Percentiles rank a stretch among this genome's conserved stretches.
Conservation (phyloP, 208 protist genomes). For the Leishmania aethiopica region DNA sequence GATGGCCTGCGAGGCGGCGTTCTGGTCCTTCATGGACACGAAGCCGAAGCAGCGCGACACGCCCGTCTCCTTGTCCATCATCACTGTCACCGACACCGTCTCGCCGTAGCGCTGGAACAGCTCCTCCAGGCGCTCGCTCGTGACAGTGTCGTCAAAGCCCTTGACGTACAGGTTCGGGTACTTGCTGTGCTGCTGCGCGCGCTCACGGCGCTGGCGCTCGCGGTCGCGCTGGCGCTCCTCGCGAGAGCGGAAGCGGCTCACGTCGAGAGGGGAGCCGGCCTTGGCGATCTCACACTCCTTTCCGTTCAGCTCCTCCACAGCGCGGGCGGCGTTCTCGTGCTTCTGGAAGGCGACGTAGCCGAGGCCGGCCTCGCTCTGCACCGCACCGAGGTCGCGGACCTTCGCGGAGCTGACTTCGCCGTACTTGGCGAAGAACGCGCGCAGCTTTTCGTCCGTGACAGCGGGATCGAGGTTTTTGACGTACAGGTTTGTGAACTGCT, state of each 20-base stretch:
- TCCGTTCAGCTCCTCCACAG: slow-evolving; percentile 89
- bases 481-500: slow-evolving; percentile 99
- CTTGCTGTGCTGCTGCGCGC: slow-evolving; percentile 91
- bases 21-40: slow-evolving; percentile 96
- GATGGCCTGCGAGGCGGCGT: slow-evolving; percentile 96
- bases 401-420: slow-evolving; percentile 97
- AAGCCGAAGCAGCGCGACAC: slow-evolving; percentile 97
- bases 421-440: slow-evolving; percentile 93
- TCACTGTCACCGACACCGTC: slow-evolving; percentile 97
- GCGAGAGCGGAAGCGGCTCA: slow-evolving; percentile 96
- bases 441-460: slow-evolving; percentile 95
- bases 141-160: slow-evolving; percentile 97
- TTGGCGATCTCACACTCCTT: slow-evolving; percentile 78
- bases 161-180: slow-evolving; percentile 99
- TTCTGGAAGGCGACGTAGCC: slow-evolving; percentile 97
- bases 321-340: slow-evolving; percentile 91
- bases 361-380: slow-evolving; percentile 88
- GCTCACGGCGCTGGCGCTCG: slow-evolving; percentile 90
- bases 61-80: slow-evolving; percentile 94
- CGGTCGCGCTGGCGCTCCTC: slow-evolving; percentile 93
- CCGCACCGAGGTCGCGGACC: slow-evolving; percentile 93
- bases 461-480: slow-evolving; percentile 98
- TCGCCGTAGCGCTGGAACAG: slow-evolving; percentile 97
- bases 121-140: slow-evolving; percentile 94
- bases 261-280: slow-evolving; percentile 93